Evolutionary conservation across 495 filamentous ascomycete species (phyloP).

Genomic region (Aspergillus sclerotioniger): DNA sequence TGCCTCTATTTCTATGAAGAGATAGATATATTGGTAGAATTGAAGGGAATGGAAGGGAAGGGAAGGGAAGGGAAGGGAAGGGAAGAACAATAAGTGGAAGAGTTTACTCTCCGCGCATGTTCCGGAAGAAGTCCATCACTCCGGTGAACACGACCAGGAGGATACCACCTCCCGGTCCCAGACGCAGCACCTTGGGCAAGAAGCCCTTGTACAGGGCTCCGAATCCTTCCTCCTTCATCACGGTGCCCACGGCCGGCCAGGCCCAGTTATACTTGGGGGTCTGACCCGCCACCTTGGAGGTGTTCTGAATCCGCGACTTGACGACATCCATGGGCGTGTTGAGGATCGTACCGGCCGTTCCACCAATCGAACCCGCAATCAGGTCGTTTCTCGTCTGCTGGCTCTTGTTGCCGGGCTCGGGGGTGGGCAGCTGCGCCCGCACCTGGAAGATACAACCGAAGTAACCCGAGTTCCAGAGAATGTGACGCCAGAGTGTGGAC

Average conservation of each 20-base stretch:
- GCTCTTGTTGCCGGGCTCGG: slow-evolving; percentile 66
- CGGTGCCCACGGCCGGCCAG: slow-evolving; percentile 76
- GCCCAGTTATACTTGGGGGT: slow-evolving; percentile 98
- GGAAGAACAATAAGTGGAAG: no score
- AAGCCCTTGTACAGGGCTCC: slow-evolving; percentile 95
- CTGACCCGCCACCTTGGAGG: slow-evolving; percentile 70
- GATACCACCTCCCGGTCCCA: slow-evolving; percentile 89
- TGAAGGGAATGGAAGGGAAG: no score
- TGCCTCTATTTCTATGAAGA: no score
- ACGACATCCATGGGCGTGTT: slow-evolving; percentile 99
- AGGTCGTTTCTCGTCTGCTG: slow-evolving; percentile 83
- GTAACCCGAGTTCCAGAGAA: slow-evolving; percentile 96
- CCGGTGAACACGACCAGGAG: slow-evolving; percentile 89
- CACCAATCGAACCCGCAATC: slow-evolving; percentile 80
- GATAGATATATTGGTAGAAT: neutral
- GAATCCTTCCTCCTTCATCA: slow-evolving; percentile 93
- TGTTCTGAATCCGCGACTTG: slow-evolving; percentile 97
- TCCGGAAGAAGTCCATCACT: slow-evolving; percentile 87
- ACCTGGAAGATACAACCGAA: slow-evolving; percentile 99
- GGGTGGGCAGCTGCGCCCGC: slow-evolving; percentile 73
- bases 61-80: no score
- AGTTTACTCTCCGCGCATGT: slow-evolving; percentile 41
- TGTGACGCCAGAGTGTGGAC: slow-evolving; percentile 93
- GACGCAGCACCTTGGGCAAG: slow-evolving; percentile 86
- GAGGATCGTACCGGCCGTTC: slow-evolving; percentile 86